phyloP scores from a whole-genome alignment of 2,329 filamentous ascomycete species.

The Ascochyta rabiei region DNA sequence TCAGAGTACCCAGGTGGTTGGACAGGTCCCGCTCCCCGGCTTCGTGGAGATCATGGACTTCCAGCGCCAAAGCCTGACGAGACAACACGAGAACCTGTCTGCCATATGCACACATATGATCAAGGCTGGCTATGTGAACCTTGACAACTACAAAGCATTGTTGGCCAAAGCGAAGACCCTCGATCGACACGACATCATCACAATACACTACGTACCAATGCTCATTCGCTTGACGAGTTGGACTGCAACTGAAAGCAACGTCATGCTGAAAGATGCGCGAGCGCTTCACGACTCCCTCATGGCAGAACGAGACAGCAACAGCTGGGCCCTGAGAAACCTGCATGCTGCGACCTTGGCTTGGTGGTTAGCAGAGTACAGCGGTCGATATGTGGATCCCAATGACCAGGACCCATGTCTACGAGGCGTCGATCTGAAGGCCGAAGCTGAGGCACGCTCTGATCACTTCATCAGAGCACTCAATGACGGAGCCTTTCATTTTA shows the following conservation, averaged over 20 bases:
- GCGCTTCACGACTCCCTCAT: slow-evolving; percentile 73
- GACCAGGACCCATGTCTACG: slow-evolving; percentile 55
- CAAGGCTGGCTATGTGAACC: slow-evolving; percentile 72
- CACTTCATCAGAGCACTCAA: slow-evolving; percentile 78
- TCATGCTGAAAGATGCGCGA: slow-evolving; percentile 70
- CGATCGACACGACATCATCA: slow-evolving; percentile 76
- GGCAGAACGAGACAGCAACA: slow-evolving; percentile 67
- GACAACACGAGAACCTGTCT: slow-evolving; percentile 87
- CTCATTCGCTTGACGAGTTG: slow-evolving; percentile 77
- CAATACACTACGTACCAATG: slow-evolving; percentile 82
- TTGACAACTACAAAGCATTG: slow-evolving; percentile 75
- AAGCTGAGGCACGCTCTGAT: slow-evolving; percentile 73
- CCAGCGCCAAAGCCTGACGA: slow-evolving; percentile 77
- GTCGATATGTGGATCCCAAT: slow-evolving; percentile 80
- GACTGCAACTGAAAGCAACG: slow-evolving; percentile 76
- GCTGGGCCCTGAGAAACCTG: slow-evolving; percentile 76
- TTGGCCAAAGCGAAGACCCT: slow-evolving; percentile 70
- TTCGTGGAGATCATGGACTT: slow-evolving; percentile 79
- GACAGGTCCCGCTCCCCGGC: slow-evolving; percentile 67
- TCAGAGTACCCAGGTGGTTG: slow-evolving; percentile 76
- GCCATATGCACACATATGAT: slow-evolving; percentile 81
- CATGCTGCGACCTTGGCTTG: slow-evolving; percentile 79
- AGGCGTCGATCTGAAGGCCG: slow-evolving; percentile 67
- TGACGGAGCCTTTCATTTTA: slow-evolving; percentile 90
- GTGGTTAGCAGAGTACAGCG: slow-evolving; percentile 94